Evolutionary conservation across 2,329 filamentous ascomycete species (phyloP).

Genomic region (Claviceps digitariae): DNA sequence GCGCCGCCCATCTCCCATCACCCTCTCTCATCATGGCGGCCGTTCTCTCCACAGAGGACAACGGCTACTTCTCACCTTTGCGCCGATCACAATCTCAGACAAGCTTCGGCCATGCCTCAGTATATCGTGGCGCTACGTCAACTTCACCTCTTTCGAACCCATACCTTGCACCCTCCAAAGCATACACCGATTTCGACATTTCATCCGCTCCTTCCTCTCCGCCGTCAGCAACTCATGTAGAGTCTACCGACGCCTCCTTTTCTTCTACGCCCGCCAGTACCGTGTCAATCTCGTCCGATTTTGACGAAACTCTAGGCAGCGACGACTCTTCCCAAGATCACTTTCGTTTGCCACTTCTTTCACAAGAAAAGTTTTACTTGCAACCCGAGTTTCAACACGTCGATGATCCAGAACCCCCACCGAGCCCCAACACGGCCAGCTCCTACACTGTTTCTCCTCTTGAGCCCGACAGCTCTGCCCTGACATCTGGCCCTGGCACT

Average conservation of each 20-base stretch:
- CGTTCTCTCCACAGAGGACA: slow-evolving; percentile 43
- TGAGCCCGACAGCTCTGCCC: slow-evolving; percentile 37
- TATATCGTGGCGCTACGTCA: slow-evolving; percentile 29
- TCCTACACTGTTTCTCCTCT: slow-evolving; percentile 39
- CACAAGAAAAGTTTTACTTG: slow-evolving; percentile 31
- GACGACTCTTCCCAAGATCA: slow-evolving; percentile 32
- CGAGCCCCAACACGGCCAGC: slow-evolving; percentile 35
- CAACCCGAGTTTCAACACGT: slow-evolving; percentile 17
- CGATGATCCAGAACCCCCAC: slow-evolving; percentile 34
- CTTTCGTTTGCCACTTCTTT: slow-evolving; percentile 32
- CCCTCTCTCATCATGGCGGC: slow-evolving; percentile 32
- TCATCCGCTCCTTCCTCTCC: slow-evolving; percentile 47
- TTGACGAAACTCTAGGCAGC: slow-evolving; percentile 33
- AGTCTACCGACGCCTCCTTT: slow-evolving; percentile 43
- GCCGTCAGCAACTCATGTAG: slow-evolving; percentile 30
- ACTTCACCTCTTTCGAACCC: slow-evolving; percentile 26
- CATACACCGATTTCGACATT: slow-evolving; percentile 31
- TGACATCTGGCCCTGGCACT: slow-evolving; percentile 43
- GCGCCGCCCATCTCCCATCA: not conserved
- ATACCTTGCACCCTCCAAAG: slow-evolving; percentile 29
- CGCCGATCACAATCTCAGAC: slow-evolving; percentile 48
- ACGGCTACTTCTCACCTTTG: slow-evolving; percentile 41
- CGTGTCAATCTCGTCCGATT: slow-evolving; percentile 45
- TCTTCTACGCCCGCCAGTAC: slow-evolving; percentile 51
- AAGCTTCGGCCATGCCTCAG: slow-evolving; percentile 34